Evolutionary conservation across 208 protist genomes (phyloP).

Genomic region (Trichomonas tenax): DNA sequence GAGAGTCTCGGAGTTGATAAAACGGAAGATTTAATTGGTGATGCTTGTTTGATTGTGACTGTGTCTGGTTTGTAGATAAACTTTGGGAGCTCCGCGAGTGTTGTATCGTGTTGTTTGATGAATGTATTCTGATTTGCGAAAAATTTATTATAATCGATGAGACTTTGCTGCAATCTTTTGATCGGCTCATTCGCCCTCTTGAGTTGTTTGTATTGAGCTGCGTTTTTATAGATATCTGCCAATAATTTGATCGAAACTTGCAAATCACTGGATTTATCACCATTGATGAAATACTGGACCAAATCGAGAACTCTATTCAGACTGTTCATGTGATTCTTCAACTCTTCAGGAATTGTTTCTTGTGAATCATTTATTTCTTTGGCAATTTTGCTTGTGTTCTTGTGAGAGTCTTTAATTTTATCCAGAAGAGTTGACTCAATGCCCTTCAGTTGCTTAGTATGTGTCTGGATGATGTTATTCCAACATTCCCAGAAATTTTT

Average conservation of each 20-base stretch:
- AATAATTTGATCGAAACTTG: not conserved
- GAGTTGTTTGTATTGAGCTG: not conserved
- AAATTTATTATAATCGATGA: not conserved
- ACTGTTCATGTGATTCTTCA: not conserved
- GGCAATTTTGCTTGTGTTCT: not conserved
- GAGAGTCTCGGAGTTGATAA: not conserved
- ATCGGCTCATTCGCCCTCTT: not conserved
- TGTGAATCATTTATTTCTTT: not conserved
- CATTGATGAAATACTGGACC: not conserved
- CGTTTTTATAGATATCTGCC: not conserved
- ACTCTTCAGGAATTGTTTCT: not conserved
- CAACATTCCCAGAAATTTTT: not conserved
- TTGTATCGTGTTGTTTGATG: not conserved
- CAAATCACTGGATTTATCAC: not conserved
- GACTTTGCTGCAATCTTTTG: not conserved
- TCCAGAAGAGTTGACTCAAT: not conserved
- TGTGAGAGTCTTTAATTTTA: not conserved
- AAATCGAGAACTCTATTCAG: not conserved
- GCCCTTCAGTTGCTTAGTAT: not conserved
- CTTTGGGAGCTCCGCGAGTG: not conserved
- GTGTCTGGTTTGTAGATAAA: not conserved
- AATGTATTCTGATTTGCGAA: not conserved
- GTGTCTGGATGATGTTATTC: not conserved
- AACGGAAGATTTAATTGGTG: not conserved
- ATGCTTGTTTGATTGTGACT: not conserved